Evolutionary conservation across 495 filamentous ascomycete genomes (phyloP), one percentile per base, ranked within the genome.

Genomic region (Penicillium canariense): DNA sequence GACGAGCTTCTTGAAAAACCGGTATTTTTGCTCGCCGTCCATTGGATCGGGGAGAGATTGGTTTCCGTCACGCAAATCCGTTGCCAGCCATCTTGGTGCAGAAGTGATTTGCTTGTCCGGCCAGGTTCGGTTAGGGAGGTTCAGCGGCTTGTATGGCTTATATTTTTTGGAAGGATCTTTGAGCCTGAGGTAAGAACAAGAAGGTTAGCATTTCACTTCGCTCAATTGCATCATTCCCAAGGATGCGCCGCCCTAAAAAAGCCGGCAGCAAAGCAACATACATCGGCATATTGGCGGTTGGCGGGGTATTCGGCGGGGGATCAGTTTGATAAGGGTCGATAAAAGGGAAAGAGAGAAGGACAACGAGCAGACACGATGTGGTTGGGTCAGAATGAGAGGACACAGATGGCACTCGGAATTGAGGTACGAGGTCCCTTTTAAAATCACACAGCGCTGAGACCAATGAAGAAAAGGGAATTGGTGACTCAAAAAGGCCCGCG

Each of bases 141-240:
- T 69, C 50, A 97, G 68, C 38, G 91, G 90, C 61, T 85, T 81
- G 69, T 86, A 89, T 28, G 72, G 77, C 75, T 82, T 87, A 77
- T 98, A 98, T 72, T 98, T 98, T 63, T 77, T 87, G 27, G 88
- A 96, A 28, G 94, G 94, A 68, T 96, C 89, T 70, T 91, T 90
- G 71, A 98, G 90, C 89, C 92, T 97, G 59, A 48, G 15, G 14
- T 2, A 11, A 2, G 12, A 12, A 14, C 17, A 0, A 5, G 11
- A 25, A 25, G 2, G 44, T 56, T 42, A 58, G 56, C 44, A 56
- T 23, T 34, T 4, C 11, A 5, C n/a, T n/a, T 36, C 27, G 5
- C 14, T 34, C 26, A 11, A 1, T 46, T 28, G 12, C 1, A 4
- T 30, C 26, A 34, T 32, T 15, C 28, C 18, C 5, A 23, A 40